A percentile compares a stretch with the other conserved stretches of the same genome.
Evolutionary conservation across 1,284 basidiomycete species (phyloP).

Genomic region (Fomitopsis pinicola): DNA sequence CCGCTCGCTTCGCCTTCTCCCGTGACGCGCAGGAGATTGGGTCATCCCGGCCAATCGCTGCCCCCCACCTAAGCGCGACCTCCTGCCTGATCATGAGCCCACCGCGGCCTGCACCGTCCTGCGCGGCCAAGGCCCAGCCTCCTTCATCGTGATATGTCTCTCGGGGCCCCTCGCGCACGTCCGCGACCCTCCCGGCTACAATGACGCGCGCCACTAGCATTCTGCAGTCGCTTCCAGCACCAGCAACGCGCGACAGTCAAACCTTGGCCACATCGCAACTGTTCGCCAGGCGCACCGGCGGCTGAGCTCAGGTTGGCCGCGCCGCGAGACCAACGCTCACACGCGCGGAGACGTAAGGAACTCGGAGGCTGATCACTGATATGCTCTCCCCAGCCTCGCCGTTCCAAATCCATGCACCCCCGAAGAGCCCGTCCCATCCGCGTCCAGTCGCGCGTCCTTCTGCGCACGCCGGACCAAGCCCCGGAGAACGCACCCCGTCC

Average conservation of each 20-base stretch:
- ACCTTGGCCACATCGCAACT: too few species aligned
- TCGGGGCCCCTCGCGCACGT: too few species aligned
- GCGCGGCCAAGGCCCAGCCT: too few species aligned
- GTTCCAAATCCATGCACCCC: neutral
- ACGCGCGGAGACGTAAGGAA: neutral
- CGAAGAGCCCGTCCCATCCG: too few species aligned
- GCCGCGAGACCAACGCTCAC: too few species aligned
- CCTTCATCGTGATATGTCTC: neutral
- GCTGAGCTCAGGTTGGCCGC: too few species aligned
- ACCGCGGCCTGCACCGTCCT: neutral
- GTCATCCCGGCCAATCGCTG: neutral
- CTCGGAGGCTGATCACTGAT: neutral
- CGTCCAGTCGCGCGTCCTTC: neutral
- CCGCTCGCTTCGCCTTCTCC: neutral
- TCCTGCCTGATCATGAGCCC: neutral
- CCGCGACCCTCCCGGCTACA: too few species aligned
- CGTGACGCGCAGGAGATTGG: constrained; percentile 1
- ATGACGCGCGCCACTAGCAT: too few species aligned
- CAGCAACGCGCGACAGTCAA: too few species aligned
- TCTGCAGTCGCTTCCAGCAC: too few species aligned
- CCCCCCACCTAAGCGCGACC: neutral
- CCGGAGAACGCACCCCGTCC: too few species aligned
- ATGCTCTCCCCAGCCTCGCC: neutral
- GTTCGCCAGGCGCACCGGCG: too few species aligned
- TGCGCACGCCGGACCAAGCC: neutral